Evolutionary conservation across 331 rosid genomes (phyloP).

Genomic region (Erythrophleum ivorense): DNA sequence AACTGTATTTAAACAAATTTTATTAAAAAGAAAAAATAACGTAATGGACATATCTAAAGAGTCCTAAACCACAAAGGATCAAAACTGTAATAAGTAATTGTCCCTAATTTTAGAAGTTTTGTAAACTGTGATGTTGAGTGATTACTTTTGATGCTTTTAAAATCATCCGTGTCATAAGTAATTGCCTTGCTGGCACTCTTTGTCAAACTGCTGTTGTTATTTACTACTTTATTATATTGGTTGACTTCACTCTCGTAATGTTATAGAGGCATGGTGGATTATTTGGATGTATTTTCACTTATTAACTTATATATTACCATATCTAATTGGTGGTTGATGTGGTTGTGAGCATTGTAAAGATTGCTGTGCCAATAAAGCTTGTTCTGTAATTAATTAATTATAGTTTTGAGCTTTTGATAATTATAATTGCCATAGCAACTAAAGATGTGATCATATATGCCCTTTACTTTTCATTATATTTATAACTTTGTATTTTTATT

Average conservation of each 20-base stretch:
- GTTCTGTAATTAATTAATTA: neutral
- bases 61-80: neutral
- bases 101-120: neutral
- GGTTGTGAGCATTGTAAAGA: neutral
- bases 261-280: neutral
- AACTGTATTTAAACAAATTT: neutral
- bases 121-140: neutral
- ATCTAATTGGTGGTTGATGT: neutral
- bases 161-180: neutral
- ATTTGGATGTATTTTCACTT: neutral
- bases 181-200: neutral
- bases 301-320: neutral
- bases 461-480: neutral
- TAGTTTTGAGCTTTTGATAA: neutral
- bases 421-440: neutral
- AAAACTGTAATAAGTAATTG: neutral
- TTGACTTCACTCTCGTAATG: neutral
- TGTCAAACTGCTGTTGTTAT: neutral
- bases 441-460: neutral
- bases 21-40: neutral
- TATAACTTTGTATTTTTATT: neutral
- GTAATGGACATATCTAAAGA: neutral
- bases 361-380: neutral
- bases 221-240: neutral
- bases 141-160: conserved; percentile 18